Percentiles rank a stretch among this genome's conserved stretches.
These are phyloP conservation scores for Triangularia verruculosa DNA, from an alignment of 2,329 filamentous ascomycete genomes.

Conservation along the genomic window DNA sequence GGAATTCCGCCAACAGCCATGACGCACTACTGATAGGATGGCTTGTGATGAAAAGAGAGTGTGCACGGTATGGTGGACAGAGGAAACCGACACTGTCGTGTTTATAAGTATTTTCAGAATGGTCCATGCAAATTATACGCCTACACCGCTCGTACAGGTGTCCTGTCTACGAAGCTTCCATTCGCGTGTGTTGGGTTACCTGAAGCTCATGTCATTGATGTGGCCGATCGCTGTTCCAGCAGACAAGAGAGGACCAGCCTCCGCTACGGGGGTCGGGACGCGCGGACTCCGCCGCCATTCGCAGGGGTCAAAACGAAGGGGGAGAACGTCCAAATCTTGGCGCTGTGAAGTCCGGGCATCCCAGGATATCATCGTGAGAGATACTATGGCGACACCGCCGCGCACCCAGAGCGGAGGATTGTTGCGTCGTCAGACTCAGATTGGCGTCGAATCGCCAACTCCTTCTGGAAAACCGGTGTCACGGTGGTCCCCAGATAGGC, in stretches of 20 bases:
- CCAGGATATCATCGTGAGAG: too few relatives aligned
- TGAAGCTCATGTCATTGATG: neutral
- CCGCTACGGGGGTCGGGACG: too few relatives aligned
- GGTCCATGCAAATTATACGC: too few relatives aligned
- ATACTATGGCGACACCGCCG: too few relatives aligned
- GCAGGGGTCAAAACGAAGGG: neutral
- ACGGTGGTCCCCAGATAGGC: neutral
- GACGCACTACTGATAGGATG: neutral
- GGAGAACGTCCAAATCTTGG: neutral
- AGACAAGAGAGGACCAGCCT: too few relatives aligned
- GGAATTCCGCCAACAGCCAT: neutral
- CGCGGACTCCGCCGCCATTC: neutral
- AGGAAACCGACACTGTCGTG: neutral
- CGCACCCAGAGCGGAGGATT: too few relatives aligned
- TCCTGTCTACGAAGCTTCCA: neutral
- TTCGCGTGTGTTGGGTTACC: neutral
- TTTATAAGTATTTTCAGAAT: neutral
- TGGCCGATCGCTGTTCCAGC: neutral
- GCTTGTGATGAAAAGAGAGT: neutral
- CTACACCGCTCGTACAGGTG: too few relatives aligned
- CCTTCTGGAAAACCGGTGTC: too few relatives aligned
- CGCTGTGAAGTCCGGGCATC: neutral
- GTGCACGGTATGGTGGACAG: neutral
- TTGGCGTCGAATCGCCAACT: too few relatives aligned
- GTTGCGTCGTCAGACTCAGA: too few relatives aligned